Evolutionary conservation across 2,329 filamentous ascomycete genomes (phyloP).

Genomic region (Remersonia thermophila): DNA sequence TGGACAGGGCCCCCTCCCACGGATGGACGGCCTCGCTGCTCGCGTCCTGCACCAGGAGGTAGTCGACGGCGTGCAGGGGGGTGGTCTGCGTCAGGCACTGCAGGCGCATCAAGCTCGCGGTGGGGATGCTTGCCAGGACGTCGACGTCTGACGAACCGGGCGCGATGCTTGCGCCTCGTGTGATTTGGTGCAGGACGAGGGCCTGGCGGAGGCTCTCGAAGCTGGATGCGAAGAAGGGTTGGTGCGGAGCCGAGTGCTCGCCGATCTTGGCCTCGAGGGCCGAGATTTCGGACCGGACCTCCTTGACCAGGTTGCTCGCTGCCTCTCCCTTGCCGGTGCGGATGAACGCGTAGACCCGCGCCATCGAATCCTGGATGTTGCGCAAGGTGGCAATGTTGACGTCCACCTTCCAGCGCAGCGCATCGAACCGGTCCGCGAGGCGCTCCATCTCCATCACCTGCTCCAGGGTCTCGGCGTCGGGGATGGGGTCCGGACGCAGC

Average conservation of each 20-base stretch:
- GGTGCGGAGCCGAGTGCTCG: conserved; percentile 27
- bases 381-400: conserved; percentile 39
- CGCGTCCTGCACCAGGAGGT: conserved; percentile 24
- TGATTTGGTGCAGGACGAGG: conserved; percentile 27
- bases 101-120: conserved; percentile 31
- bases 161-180: conserved; percentile 15
- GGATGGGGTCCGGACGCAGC: conserved; percentile 52
- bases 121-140: conserved; percentile 36
- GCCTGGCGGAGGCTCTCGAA: conserved; percentile 48
- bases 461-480: conserved; percentile 32
- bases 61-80: conserved; percentile 36
- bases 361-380: conserved; percentile 41
- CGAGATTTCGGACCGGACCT: conserved; percentile 38
- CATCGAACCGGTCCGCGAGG: conserved; percentile 48
- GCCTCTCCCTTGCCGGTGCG: conserved; percentile 31
- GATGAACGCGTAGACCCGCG: conserved; percentile 44
- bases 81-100: conserved; percentile 26
- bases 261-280: conserved; percentile 36
- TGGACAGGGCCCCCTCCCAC: conserved; percentile 35
- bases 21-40: conserved; percentile 25
- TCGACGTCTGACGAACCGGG: conserved; percentile 27
- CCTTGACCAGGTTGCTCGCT: conserved; percentile 33
- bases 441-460: conserved; percentile 39
- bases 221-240: conserved; percentile 39
- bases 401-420: conserved; percentile 44